Evolutionary conservation across 345 rosid species (phyloP).

Genomic region (Diplotaxis tenuifolia): DNA sequence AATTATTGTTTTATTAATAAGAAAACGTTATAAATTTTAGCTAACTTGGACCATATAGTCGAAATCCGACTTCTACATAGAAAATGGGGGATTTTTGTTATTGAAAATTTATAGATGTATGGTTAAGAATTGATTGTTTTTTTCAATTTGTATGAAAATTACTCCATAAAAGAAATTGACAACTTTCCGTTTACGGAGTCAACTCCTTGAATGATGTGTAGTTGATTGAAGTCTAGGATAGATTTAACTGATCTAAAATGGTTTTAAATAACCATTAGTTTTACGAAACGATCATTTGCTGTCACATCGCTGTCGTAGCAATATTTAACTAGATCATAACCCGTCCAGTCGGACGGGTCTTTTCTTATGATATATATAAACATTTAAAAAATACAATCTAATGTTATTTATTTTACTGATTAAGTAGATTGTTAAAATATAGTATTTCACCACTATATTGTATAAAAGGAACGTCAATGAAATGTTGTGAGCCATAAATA

Average conservation of each 20-base stretch:
- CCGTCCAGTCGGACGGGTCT: no score
- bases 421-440: no score
- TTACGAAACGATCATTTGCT: neutral
- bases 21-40: no score
- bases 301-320: constrained; percentile 8
- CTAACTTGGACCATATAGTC: neutral
- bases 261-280: neutral
- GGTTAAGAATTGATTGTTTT: neutral
- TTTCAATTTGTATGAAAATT: neutral
- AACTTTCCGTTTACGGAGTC: neutral
- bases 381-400: no score
- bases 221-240: neutral
- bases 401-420: no score
- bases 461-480: no score
- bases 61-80: neutral
- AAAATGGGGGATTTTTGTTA: neutral
- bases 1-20: no score
- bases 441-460: no score
- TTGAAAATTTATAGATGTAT: neutral
- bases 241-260: neutral
- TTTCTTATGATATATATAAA: no score
- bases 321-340: no score
- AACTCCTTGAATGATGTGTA: neutral
- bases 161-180: neutral
- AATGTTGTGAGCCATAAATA: no score